Evolutionary conservation across 208 protist species (phyloP).

Genomic region (Tritrichomonas foetus): DNA sequence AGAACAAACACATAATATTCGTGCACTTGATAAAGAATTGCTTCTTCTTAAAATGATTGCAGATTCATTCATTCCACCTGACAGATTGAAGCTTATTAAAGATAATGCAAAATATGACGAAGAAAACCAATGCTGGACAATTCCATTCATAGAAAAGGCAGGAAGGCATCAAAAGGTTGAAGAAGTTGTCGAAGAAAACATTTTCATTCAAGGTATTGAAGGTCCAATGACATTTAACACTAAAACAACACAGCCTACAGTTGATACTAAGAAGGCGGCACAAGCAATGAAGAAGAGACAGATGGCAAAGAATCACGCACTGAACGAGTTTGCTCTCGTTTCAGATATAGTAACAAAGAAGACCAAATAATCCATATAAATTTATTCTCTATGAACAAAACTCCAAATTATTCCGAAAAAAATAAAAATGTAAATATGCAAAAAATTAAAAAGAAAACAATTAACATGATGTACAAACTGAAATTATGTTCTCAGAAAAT

Average conservation of each 20-base stretch:
- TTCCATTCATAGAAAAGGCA: background rate
- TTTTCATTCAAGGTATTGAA: conserved; percentile 26
- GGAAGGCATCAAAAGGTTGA: conserved; percentile 10
- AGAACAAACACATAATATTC: background rate
- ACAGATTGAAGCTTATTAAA: background rate
- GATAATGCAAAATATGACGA: background rate
- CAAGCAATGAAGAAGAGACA: background rate
- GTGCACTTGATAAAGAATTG: background rate
- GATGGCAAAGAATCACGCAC: background rate
- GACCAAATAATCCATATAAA: too few relatives aligned
- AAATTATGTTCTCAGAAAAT: too few relatives aligned
- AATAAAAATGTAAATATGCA: too few relatives aligned
- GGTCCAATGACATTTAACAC: background rate
- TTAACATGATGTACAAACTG: too few relatives aligned
- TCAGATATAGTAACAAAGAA: background rate
- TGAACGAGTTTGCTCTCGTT: background rate
- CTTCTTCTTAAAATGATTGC: background rate
- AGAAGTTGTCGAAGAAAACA: background rate
- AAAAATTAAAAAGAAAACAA: too few relatives aligned
- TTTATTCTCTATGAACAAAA: too few relatives aligned
- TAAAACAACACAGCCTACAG: background rate
- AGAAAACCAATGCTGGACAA: background rate
- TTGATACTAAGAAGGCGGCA: background rate
- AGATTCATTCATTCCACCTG: background rate
- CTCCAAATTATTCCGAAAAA: too few relatives aligned